Evolutionary conservation across 441 rosid species (phyloP).

Genomic region (Cnidoscolus chayamansa): DNA sequence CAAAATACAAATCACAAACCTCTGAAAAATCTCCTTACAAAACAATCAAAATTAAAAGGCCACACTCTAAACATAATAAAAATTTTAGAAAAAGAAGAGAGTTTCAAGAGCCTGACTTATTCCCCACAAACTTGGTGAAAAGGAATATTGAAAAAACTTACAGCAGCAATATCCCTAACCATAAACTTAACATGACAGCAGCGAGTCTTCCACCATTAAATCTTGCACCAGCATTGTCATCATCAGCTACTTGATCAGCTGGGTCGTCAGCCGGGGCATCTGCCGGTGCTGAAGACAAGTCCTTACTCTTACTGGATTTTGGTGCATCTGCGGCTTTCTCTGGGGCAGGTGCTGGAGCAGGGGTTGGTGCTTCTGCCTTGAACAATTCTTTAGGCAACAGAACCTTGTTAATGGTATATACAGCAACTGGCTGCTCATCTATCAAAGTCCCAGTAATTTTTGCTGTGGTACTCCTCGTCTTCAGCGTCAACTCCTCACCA

Average conservation of each 20-base stretch:
- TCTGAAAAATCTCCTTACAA: conserved; percentile 13
- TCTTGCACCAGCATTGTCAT: conserved; percentile 46
- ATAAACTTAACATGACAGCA: conserved; percentile 44
- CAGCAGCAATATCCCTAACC: conserved; percentile 45
- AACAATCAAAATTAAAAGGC: background rate
- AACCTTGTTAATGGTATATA: conserved; percentile 67
- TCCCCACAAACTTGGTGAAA: conserved; percentile 26
- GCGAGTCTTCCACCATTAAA: conserved; percentile 33
- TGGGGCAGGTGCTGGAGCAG: conserved; percentile 56
- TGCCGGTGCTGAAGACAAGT: conserved; percentile 41
- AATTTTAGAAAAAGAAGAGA: too few species aligned
- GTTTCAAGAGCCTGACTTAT: conserved; percentile 27
- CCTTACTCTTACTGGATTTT: conserved; percentile 30
- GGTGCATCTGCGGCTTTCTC: conserved; percentile 50
- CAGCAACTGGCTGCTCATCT: conserved; percentile 82
- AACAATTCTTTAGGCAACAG: conserved; percentile 70
- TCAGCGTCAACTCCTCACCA: conserved; percentile 65
- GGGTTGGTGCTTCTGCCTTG: conserved; percentile 44
- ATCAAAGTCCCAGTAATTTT: conserved; percentile 59
- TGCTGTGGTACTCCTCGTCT: conserved; percentile 67
- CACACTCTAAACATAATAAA: background rate
- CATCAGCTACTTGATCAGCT: conserved; percentile 41
- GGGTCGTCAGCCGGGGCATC: conserved; percentile 59
- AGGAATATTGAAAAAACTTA: conserved; percentile 28
- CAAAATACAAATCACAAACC: conserved; percentile 18